Evolutionary conservation across 108 stramenopile genomes (phyloP).

Genomic region (Hondaea fermentalgiana): DNA sequence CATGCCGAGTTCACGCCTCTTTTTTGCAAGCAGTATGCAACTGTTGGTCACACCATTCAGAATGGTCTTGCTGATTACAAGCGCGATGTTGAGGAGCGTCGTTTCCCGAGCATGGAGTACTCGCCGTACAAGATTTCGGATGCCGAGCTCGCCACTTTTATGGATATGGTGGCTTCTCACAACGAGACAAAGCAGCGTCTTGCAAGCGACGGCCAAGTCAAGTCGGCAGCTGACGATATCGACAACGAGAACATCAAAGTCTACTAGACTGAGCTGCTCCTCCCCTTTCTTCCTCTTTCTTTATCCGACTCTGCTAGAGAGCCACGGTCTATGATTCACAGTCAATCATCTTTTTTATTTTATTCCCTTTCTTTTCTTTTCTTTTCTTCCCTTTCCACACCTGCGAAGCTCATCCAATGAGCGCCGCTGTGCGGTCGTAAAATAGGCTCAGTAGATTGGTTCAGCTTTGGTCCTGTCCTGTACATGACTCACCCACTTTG

Average conservation of each 20-base stretch:
- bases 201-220: not conserved
- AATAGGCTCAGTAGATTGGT: too few relatives aligned
- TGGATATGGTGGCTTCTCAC: slow-evolving; percentile 28
- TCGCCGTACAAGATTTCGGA: slow-evolving; percentile 68
- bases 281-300: not conserved
- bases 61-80: slow-evolving; percentile 76
- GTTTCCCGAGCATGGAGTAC: slow-evolving; percentile 78
- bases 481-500: too few relatives aligned
- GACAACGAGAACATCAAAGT: slow-evolving; percentile 37
- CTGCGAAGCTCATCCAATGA: too few relatives aligned
- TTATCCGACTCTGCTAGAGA: not conserved
- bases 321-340: not conserved
- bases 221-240: slow-evolving; percentile 23
- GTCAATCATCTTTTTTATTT: not conserved
- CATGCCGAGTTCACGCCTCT: slow-evolving; percentile 90
- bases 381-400: too few relatives aligned
- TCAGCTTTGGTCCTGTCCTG: too few relatives aligned
- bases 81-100: slow-evolving; percentile 75
- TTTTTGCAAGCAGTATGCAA: slow-evolving; percentile 90
- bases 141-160: slow-evolving; percentile 26
- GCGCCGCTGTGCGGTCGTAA: too few relatives aligned
- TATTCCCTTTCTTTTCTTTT: not conserved
- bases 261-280: not conserved
- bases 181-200: not conserved
- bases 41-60: slow-evolving; percentile 76